These are phyloP conservation scores for Gymnopilus junonius DNA, from an alignment of 768 basidiomycete species.

Conservation along the genomic window DNA sequence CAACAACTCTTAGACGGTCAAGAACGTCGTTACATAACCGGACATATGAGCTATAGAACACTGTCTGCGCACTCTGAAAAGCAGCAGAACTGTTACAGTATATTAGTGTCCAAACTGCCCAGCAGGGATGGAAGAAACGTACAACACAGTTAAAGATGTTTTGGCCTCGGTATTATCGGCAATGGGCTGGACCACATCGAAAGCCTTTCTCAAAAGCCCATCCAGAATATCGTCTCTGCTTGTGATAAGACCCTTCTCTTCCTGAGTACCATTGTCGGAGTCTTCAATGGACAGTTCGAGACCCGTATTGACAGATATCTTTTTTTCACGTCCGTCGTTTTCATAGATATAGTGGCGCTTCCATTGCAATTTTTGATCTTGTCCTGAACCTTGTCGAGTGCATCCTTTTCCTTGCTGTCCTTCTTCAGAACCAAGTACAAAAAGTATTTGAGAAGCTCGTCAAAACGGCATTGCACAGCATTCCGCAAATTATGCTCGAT, in stretches of 20 bases:
- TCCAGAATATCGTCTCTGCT: neutral
- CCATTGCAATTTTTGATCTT: neutral
- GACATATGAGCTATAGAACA: neutral
- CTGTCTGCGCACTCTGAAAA: neutral
- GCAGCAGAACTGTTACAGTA: neutral
- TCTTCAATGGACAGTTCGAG: neutral
- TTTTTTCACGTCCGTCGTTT: neutral
- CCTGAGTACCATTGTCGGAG: neutral
- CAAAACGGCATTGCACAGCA: neutral
- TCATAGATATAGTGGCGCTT: neutral
- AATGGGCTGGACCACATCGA: neutral
- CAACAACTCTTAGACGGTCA: neutral
- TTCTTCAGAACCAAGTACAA: neutral
- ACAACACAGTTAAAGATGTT: neutral
- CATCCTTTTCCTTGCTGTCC: neutral
- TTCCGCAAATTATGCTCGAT: neutral
- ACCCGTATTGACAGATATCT: neutral
- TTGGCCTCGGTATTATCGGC: neutral
- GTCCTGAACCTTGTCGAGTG: neutral
- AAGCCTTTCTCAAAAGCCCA: neutral
- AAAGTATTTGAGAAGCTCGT: neutral
- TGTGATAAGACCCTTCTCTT: neutral
- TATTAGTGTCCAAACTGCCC: neutral
- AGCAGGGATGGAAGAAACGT: neutral
- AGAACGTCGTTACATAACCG: neutral